Conservation (phyloP, 768 basidiomycete species). For the Amanita muscaria region DNA sequence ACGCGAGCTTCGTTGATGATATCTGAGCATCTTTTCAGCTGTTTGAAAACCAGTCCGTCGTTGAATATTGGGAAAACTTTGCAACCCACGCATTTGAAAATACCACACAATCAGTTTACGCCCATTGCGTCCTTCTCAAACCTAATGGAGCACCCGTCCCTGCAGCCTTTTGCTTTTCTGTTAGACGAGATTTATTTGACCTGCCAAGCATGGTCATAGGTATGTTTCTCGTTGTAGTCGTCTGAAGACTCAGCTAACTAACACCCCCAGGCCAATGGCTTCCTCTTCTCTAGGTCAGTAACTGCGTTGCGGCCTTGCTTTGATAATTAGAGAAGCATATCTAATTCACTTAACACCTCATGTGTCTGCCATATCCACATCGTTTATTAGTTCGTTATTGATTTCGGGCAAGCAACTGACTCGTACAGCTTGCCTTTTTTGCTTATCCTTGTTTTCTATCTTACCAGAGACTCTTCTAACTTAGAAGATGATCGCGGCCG, state of each 20-base stretch:
- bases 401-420: conserved; percentile 4
- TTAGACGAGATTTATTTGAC: conserved; percentile 88
- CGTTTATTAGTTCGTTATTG: neutral
- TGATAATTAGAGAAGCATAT: conserved; percentile 3
- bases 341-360: conserved; percentile 2
- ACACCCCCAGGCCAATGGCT: conserved; percentile 69
- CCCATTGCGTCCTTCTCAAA: conserved; percentile 84
- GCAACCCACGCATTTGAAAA: conserved; percentile 96
- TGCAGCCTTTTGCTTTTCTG: conserved; percentile 93
- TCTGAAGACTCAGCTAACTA: neutral
- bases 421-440: neutral
- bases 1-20: neutral
- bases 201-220: conserved; percentile 85
- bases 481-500: too few species aligned
- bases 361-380: conserved; percentile 4
- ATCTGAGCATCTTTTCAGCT: conserved; percentile 37
- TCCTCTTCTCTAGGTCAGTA: conserved; percentile 51
- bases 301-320: neutral
- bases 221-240: conserved; percentile 23
- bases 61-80: conserved; percentile 96
- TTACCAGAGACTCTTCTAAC: neutral
- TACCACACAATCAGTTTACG: conserved; percentile 91
- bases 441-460: neutral
- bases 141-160: conserved; percentile 78
- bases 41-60: conserved; percentile 92